Evolutionary conservation across 1,139 yeast genomes (phyloP).

Genomic region (Kodamaea sp.): DNA sequence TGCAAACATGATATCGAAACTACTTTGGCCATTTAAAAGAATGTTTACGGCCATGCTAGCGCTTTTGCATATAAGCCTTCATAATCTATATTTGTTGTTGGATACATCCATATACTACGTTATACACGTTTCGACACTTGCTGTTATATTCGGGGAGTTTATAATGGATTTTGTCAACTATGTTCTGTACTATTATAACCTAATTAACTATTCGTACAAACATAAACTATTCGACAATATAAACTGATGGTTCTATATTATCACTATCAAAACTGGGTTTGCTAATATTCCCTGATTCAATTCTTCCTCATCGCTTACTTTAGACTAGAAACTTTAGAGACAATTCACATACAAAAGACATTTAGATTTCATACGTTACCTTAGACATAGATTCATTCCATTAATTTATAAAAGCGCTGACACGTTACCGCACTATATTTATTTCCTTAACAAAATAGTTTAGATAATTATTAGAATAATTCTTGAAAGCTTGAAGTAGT

Average conservation of each 20-base stretch:
- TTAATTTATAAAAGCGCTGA: too few relatives aligned
- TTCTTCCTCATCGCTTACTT: conserved; percentile 3
- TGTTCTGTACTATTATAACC: conserved; percentile 20
- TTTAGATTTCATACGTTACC: too few relatives aligned
- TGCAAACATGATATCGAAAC: not conserved
- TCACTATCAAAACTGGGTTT: not conserved
- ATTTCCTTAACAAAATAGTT: too few relatives aligned
- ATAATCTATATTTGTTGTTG: conserved; percentile 16
- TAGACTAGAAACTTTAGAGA: not conserved
- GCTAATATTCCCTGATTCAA: not conserved
- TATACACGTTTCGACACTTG: conserved; percentile 26
- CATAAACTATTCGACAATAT: conserved; percentile 32
- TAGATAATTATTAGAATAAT: too few relatives aligned
- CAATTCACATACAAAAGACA: not conserved
- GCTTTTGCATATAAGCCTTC: conserved; percentile 9
- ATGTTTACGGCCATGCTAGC: conserved; percentile 4
- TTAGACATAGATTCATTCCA: too few relatives aligned
- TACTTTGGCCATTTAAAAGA: conserved; percentile 1
- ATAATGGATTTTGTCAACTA: conserved; percentile 21
- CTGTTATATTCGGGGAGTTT: conserved; percentile 23
- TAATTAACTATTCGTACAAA: conserved; percentile 24
- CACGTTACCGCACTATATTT: too few relatives aligned
- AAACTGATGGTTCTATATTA: conserved; percentile 14
- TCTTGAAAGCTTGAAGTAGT: too few relatives aligned
- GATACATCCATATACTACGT: conserved; percentile 29